Evolutionary conservation across 257 asterid genomes (phyloP).

Genomic region (Nicotiana obtusifolia): DNA sequence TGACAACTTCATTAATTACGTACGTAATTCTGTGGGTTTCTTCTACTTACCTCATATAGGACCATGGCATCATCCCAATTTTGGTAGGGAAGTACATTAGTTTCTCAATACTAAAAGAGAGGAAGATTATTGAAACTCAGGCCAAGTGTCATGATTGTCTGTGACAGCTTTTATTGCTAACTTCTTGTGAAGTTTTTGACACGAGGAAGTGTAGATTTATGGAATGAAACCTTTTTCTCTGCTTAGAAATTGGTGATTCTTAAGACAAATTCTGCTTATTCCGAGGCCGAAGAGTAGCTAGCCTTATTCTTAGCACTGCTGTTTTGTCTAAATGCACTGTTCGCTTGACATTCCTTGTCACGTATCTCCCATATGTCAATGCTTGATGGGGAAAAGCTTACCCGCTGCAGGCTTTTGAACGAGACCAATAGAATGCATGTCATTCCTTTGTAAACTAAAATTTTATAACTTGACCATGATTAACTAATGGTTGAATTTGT

Average conservation of each 20-base stretch:
- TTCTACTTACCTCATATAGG: slow-evolving; percentile 40
- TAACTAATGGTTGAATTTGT: neutral
- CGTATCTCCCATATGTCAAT: neutral
- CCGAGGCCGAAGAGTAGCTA: neutral
- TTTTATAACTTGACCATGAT: neutral
- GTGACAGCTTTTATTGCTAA: neutral
- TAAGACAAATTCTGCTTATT: neutral
- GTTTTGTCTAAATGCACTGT: neutral
- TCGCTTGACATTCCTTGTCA: neutral
- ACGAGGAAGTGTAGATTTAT: neutral
- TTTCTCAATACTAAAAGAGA: neutral
- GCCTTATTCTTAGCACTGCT: neutral
- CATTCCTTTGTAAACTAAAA: neutral
- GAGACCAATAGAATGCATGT: neutral
- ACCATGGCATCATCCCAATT: slow-evolving; percentile 22
- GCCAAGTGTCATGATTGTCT: neutral
- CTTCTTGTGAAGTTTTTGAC: neutral
- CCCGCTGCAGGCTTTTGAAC: too few species aligned
- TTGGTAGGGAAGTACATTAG: slow-evolving; percentile 25
- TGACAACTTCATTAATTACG: slow-evolving; percentile 84
- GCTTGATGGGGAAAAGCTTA: too few species aligned
- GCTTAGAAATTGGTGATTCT: neutral
- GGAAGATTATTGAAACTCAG: neutral
- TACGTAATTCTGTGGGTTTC: slow-evolving; percentile 84
- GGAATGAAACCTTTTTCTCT: neutral